Base-by-base conservation (phyloP, 2,329 filamentous ascomycete genomes). In the Ilyonectria mors-panacis region DNA sequence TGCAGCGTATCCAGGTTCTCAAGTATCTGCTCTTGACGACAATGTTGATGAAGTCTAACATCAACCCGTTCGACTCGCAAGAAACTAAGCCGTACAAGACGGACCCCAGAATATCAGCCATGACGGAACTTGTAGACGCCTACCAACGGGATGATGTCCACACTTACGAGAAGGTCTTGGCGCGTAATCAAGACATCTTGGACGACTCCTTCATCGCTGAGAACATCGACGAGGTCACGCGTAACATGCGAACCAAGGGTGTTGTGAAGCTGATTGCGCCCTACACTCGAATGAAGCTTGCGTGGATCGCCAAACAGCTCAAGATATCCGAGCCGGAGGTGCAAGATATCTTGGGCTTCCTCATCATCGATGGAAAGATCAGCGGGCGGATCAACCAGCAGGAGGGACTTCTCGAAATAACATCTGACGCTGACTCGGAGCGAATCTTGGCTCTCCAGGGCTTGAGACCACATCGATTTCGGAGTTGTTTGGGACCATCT, bases 41-140 rank as follows among this genome's bases (percentile, higher is more conserved):
- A 47, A 98, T 99, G 96, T 86, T 99, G 65, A 98, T 97, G 93
- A 95, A 95, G 79, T 98, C 95, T 45, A 91, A 97, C 81, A 99
- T 99, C 88, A 98, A 98, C 80, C 96, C 96, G 0, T 98, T 99
- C 80, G 95, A 98, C 81, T 98, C 95, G 9, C 96, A 98, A 81
- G 96, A 99, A 84, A 98, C 95, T 19, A 98, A 98, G 83, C 96
- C 96, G 0, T 99, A 99, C 86, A 95, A 94, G 83, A 95, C 93
- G 73, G 95, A 99, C 79, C 93, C 94, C 6, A 93, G 95, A 65
- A 98, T 99, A 74, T 92, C 94, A 2, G 95, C 94, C 74, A 99
- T 99, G 95, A 98, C 95, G 2, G 93, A 98, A 74, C 88, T 99
- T 1, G 96, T 99, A 23, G 95, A 98, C 75, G 94, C 96, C 12